Conservation (phyloP, 192 early-diverging fungal genomes). For the Pecoramyces ruminantium region DNA sequence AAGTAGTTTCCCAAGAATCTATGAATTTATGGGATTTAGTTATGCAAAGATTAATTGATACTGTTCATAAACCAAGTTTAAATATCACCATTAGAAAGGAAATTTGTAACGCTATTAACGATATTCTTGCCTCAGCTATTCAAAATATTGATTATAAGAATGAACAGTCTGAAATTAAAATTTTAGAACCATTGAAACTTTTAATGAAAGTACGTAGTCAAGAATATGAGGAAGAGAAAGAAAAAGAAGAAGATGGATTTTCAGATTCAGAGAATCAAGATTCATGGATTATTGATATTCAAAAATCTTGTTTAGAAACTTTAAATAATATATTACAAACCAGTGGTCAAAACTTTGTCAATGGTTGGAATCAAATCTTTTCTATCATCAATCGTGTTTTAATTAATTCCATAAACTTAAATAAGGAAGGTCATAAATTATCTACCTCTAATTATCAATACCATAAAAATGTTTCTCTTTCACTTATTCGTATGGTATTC, state of each 20-base stretch:
- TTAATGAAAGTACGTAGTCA: slow-evolving; percentile 40
- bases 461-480: background rate
- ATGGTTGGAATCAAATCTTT: slow-evolving; percentile 78
- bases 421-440: background rate
- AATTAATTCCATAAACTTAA: background rate
- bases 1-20: background rate
- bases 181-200: slow-evolving; percentile 48
- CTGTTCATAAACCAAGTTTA: slow-evolving; percentile 36
- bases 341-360: slow-evolving; percentile 68
- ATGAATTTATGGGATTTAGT: background rate
- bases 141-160: slow-evolving; percentile 26
- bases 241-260: background rate
- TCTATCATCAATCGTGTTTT: slow-evolving; percentile 58
- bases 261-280: slow-evolving; percentile 3
- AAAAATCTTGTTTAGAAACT: slow-evolving; percentile 70
- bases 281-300: slow-evolving; percentile 48
- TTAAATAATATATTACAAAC: slow-evolving; percentile 79
- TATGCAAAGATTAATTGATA: slow-evolving; percentile 26
- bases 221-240: background rate
- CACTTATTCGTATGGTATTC: slow-evolving; percentile 65
- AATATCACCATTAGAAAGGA: slow-evolving; percentile 51
- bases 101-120: slow-evolving; percentile 56
- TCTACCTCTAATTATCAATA: background rate
- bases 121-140: slow-evolving; percentile 54
- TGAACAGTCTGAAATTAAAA: slow-evolving; percentile 32